Evolutionary conservation across 495 filamentous ascomycete species (phyloP), one percentile per base, ranked within the genome.

Genomic region (Aspergillus bridgeri): DNA sequence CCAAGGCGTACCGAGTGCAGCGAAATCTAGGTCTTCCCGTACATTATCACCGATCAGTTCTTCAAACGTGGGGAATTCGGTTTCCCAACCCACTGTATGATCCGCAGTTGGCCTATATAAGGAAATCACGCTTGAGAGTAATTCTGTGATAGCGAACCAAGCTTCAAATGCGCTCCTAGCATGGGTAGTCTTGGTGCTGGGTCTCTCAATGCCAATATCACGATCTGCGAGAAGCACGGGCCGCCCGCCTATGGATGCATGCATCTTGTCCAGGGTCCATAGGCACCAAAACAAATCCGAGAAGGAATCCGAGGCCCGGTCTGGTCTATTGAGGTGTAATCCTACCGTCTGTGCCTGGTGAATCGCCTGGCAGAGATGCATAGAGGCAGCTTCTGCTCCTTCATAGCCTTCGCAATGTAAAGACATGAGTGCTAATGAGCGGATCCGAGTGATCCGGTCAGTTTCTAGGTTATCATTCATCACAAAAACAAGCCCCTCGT

Each of bases 291-390:
- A 88, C 0, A 89, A 69, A 13, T 74, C 68, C 6, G 80, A 75
- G n/a, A 75, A 59, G n/a, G 70, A 61, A 42, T 78, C 69, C 48
- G 67, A 52, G 58, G 56, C 57, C 53, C 70, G 69, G 23, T 69
- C 64, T 23, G 77, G 73, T 19, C 72, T 73, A 45, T 76, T 74
- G 42, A 82, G 73, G 56, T 91, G 88, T 22, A 90, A 66, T 3
- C 86, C 87, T 29, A 86, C 67, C 1, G 86, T 86, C 53, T 89
- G 84, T 17, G 82, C 82, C 58, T 88, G 81, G 52, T 87, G 83
- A 21, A 81, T 77, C 5, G 78, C 77, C 45, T 75, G 67, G 23
- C 68, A 74, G 3, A 81, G 60, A 29, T 79, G 71, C 54, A 78
- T 69, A 19, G 76, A 78, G 29, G 78, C 75, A 8, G 69, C 60